These are phyloP conservation scores for Diaporthe caulivora DNA, from an alignment of 2,329 filamentous ascomycete species.

Conservation along the genomic window DNA sequence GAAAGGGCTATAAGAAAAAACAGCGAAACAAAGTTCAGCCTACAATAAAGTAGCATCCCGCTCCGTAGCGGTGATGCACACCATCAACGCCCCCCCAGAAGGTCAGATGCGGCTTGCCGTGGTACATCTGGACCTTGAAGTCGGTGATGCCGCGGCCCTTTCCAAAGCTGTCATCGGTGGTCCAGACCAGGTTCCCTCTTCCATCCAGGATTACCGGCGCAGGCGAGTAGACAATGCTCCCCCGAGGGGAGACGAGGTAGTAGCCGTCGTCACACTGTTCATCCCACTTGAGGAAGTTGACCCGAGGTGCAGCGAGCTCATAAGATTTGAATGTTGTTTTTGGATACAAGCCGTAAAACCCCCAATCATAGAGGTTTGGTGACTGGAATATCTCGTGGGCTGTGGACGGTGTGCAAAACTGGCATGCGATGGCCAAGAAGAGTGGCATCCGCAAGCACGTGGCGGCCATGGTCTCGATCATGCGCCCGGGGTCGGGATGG, in stretches of 20 bases:
- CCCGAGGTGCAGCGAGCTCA: slow-evolving; percentile 34
- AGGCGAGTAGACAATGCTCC: slow-evolving; percentile 36
- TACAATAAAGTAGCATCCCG: slow-evolving; percentile 37
- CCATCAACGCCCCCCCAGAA: slow-evolving; percentile 48
- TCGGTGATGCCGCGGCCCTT: slow-evolving; percentile 39
- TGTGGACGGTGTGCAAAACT: not conserved
- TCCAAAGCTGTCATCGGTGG: slow-evolving; percentile 41
- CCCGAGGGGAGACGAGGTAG: slow-evolving; percentile 40
- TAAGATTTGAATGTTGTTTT: slow-evolving; percentile 38
- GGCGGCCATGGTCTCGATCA: slow-evolving; percentile 24
- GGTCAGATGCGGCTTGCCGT: slow-evolving; percentile 49
- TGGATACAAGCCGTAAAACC: slow-evolving; percentile 41
- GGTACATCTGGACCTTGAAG: slow-evolving; percentile 47
- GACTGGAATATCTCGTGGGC: slow-evolving; percentile 34
- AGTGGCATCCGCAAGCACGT: slow-evolving; percentile 24
- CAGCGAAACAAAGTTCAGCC: not conserved
- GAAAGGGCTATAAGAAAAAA: too few species aligned
- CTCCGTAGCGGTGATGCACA: slow-evolving; percentile 35
- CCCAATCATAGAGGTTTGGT: slow-evolving; percentile 38
- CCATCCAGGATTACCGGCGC: slow-evolving; percentile 45
- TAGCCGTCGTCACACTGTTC: slow-evolving; percentile 37
- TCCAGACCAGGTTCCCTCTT: slow-evolving; percentile 45
- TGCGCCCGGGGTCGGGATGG: not conserved
- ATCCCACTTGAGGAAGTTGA: slow-evolving; percentile 41
- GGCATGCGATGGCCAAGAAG: not conserved